Evolutionary conservation across 2,329 filamentous ascomycete genomes (phyloP).

Genomic region (Phaeosphaeria sp.): DNA sequence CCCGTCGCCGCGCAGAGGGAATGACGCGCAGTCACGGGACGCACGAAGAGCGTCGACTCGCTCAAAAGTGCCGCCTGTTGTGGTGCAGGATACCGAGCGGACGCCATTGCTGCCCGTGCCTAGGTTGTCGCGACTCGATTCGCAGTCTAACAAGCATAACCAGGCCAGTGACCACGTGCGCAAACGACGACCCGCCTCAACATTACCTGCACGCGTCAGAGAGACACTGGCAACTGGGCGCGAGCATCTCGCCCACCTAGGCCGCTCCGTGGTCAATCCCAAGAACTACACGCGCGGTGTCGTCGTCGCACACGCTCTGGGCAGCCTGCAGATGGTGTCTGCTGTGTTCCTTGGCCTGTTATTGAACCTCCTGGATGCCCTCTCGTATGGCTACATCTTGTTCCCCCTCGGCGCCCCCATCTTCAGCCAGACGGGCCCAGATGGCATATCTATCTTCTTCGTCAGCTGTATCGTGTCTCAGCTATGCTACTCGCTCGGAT

Average conservation of each 20-base stretch:
- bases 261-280: slow-evolving; percentile 60
- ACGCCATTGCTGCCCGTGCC: slow-evolving; percentile 49
- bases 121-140: slow-evolving; percentile 33
- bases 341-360: slow-evolving; percentile 87
- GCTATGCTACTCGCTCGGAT: slow-evolving; percentile 81
- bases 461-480: slow-evolving; percentile 96
- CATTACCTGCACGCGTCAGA: slow-evolving; percentile 23
- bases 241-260: slow-evolving; percentile 25
- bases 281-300: slow-evolving; percentile 74
- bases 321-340: slow-evolving; percentile 75
- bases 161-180: slow-evolving; percentile 7
- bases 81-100: slow-evolving; percentile 40
- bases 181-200: slow-evolving; percentile 31
- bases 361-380: slow-evolving; percentile 89
- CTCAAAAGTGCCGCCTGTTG: slow-evolving; percentile 24
- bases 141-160: slow-evolving; percentile 24
- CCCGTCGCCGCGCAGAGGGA: slow-evolving; percentile 12
- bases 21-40: slow-evolving; percentile 2
- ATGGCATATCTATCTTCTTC: slow-evolving; percentile 98
- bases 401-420: slow-evolving; percentile 89
- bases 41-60: slow-evolving; percentile 3
- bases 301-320: slow-evolving; percentile 68
- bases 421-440: slow-evolving; percentile 84
- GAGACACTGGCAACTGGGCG: slow-evolving; percentile 23
- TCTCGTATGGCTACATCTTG: slow-evolving; percentile 89